phyloP scores from a whole-genome alignment of 2,329 filamentous ascomycete genomes.

The Clarireedia paspali region DNA sequence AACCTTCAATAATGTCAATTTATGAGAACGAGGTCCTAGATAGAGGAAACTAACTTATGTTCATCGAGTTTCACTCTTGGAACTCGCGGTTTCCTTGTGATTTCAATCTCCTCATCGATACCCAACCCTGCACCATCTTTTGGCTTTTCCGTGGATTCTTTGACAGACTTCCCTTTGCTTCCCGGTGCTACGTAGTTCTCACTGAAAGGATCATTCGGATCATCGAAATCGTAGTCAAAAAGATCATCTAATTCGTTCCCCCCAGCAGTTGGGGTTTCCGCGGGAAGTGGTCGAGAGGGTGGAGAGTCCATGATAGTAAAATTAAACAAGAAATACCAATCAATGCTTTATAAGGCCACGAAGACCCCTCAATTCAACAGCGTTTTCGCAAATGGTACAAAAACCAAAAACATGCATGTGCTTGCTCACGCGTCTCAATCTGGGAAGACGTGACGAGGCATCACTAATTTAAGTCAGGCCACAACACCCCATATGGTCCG shows the following conservation, averaged over 20 bases:
- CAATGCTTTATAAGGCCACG: too few species aligned
- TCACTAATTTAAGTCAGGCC: constrained; percentile 7
- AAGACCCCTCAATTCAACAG: not conserved
- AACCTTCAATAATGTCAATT: constrained; percentile 45
- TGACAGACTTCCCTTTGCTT: constrained; percentile 30
- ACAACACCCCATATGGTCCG: not conserved
- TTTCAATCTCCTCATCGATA: constrained; percentile 78
- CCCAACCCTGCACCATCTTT: constrained; percentile 55
- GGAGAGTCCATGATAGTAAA: not conserved
- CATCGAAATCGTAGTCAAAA: constrained; percentile 66
- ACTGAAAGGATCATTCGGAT: constrained; percentile 23
- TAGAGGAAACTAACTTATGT: constrained; percentile 43
- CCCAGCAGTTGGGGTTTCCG: constrained; percentile 24
- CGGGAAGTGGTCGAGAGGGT: constrained; percentile 13
- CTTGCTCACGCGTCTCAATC: constrained; percentile 1
- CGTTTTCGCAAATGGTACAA: not conserved
- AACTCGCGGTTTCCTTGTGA: constrained; percentile 62
- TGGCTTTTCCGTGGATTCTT: constrained; percentile 33
- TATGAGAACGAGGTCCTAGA: constrained; percentile 9
- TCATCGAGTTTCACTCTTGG: constrained; percentile 86
- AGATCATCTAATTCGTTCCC: constrained; percentile 55
- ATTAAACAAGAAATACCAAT: too few species aligned
- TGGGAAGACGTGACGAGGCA: constrained; percentile 6
- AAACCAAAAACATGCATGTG: not conserved
- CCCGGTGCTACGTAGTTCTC: constrained; percentile 18